Base-by-base conservation (phyloP, 257 asterid species). In the Thymus quinquecostatus region DNA sequence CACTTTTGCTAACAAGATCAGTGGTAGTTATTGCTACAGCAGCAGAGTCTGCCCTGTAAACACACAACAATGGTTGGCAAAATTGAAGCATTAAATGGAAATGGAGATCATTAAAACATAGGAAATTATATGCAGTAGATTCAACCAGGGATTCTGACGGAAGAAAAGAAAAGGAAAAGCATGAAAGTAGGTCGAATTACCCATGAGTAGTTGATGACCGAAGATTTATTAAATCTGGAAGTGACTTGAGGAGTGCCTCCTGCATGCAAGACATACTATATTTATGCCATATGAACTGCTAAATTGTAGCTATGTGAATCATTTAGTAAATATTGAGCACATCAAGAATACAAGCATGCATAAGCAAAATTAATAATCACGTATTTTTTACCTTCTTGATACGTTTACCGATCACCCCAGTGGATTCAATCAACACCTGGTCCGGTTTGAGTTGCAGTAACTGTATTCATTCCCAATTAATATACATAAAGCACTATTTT, bases 1-100 rank as follows among this genome's bases (percentile, higher is more conserved):
- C 85, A 73, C 97, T 95, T 83, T 95, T 95, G 83, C 97, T 95
- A 41, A 92, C 99, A 76, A 91, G 96, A 82, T 95, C 99, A 45
- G 99, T 94, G 68, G 99, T 92, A 29, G 99, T 95, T 83, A 95
- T 95, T 75, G 98, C 99, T 69, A 95, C 95, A 76, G 98, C 93
- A 78, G 98, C 97, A 70, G 93, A 83, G 73, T 86, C 87, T 67
- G 91, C 96, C 84, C 99, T 95, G 85, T 60, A 77, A 58, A 76
- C 71, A 32, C 60, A 40, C 49, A 60, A 30, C 21, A 66, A 64
- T 10, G 62, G 41, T 78, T 49, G 65, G 53, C 64, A 56, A 27
- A 48, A 29, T 32, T 33, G 66, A 67, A 50, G 59, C 36, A 65
- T 55, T 41, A 59, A 62, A 47, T 33, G 34, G 21, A 65, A 45